A percentile compares a stretch with the other conserved stretches of the same genome.
Evolutionary conservation across 2,329 filamentous ascomycete species (phyloP).

Genomic region (Teratosphaeria epicoccoides): DNA sequence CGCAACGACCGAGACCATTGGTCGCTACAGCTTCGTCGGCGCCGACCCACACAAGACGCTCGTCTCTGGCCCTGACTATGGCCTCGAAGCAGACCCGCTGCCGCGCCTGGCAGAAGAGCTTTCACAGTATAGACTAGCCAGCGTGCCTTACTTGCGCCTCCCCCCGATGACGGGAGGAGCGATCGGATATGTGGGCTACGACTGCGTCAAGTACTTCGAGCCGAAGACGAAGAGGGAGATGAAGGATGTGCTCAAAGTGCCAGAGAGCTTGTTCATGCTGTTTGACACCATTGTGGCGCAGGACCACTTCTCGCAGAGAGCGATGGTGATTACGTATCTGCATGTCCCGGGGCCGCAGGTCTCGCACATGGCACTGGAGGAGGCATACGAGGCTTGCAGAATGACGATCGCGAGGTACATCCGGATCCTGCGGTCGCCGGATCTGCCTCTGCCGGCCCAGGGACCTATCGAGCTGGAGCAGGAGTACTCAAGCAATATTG

Average conservation of each 20-base stretch:
- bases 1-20: constrained; percentile 80
- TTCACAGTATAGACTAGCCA: constrained; percentile 64
- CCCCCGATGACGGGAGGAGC: constrained; percentile 85
- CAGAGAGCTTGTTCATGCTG: constrained; percentile 93
- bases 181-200: constrained; percentile 93
- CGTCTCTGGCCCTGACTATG: constrained; percentile 79
- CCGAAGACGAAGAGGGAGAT: constrained; percentile 78
- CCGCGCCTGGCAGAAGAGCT: constrained; percentile 74
- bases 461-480: constrained; percentile 60
- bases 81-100: constrained; percentile 72
- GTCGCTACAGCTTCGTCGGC: constrained; percentile 90
- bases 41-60: constrained; percentile 69
- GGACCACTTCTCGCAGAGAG: constrained; percentile 84
- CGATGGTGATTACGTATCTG: constrained; percentile 90
- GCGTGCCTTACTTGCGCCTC: constrained; percentile 70
- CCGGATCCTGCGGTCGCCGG: constrained; percentile 58
- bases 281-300: constrained; percentile 91
- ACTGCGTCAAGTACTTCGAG: constrained; percentile 96
- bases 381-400: constrained; percentile 60
- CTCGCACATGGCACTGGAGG: constrained; percentile 42
- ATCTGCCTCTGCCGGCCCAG: constrained; percentile 59
- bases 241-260: constrained; percentile 78
- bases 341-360: constrained; percentile 44
- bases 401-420: constrained; percentile 57
- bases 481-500: constrained; percentile 86